A percentile compares a stretch with the other conserved stretches of the same genome.
Conservation (phyloP, 1,284 basidiomycete genomes). For the Kwoniella shivajii region DNA sequence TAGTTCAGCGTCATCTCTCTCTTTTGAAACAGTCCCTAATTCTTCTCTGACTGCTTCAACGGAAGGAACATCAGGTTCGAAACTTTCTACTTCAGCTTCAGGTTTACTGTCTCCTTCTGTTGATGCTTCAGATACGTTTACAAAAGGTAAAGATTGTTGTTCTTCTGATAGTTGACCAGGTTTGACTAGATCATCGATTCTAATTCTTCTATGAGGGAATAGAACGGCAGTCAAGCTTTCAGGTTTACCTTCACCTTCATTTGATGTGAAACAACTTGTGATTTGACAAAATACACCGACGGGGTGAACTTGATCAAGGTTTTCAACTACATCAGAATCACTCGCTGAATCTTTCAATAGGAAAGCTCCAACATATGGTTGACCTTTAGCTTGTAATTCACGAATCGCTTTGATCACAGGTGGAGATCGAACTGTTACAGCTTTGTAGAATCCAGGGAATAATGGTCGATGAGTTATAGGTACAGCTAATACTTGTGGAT, state of each 20-base stretch:
- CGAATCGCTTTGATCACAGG: constrained; percentile 92
- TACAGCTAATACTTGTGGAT: constrained; percentile 92
- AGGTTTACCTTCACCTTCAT: constrained; percentile 52
- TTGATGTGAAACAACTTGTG: constrained; percentile 84
- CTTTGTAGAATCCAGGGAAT: constrained; percentile 98
- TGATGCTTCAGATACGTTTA: not conserved
- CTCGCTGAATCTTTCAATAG: constrained; percentile 91
- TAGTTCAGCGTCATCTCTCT: constrained; percentile 43
- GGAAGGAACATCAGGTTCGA: constrained; percentile 57
- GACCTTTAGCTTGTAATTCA: constrained; percentile 94
- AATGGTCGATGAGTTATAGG: constrained; percentile 94
- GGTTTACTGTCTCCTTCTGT: constrained; percentile 25
- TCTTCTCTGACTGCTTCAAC: constrained; percentile 59
- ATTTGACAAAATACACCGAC: constrained; percentile 98
- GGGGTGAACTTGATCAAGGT: constrained; percentile 82
- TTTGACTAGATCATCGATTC: constrained; percentile 77
- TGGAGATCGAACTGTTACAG: constrained; percentile 87
- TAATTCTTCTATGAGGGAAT: constrained; percentile 91
- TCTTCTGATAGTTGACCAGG: too few relatives aligned
- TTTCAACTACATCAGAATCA: constrained; percentile 91
- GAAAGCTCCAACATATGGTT: constrained; percentile 97
- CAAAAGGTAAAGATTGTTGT: too few relatives aligned
- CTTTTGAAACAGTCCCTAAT: constrained; percentile 27
- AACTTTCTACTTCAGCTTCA: constrained; percentile 61
- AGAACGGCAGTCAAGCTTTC: constrained; percentile 92